Evolutionary conservation across 768 basidiomycete genomes (phyloP).

Genomic region (Phlebiopsis gigantea): DNA sequence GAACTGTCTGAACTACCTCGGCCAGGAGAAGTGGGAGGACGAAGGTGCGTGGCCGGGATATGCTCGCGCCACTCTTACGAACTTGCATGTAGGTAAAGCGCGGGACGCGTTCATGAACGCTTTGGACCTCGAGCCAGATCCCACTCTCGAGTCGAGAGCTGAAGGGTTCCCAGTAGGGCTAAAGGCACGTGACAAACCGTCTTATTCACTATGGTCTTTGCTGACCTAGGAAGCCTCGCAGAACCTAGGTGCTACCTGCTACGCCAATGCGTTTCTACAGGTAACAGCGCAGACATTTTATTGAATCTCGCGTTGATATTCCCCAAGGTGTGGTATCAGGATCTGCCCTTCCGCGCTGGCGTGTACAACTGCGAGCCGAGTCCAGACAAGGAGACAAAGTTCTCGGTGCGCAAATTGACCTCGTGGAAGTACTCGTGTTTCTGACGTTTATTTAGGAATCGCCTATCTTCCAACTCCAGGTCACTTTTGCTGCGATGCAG

Average conservation of each 20-base stretch:
- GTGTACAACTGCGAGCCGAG: slow-evolving; percentile 75
- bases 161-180: slow-evolving; percentile 67
- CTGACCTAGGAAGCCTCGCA: slow-evolving; percentile 25
- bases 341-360: slow-evolving; percentile 72
- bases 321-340: slow-evolving; percentile 85
- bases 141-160: slow-evolving; percentile 43
- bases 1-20: slow-evolving; percentile 83
- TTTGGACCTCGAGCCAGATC: slow-evolving; percentile 50
- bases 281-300: slow-evolving; percentile 30
- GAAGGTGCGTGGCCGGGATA: slow-evolving; percentile 43
- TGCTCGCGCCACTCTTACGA: slow-evolving; percentile 7
- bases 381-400: slow-evolving; percentile 37
- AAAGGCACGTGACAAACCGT: slow-evolving; percentile 45
- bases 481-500: slow-evolving; percentile 83
- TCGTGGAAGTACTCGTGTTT: background rate
- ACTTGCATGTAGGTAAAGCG: slow-evolving; percentile 38
- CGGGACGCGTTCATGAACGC: slow-evolving; percentile 46
- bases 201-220: background rate
- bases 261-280: slow-evolving; percentile 93
- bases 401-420: slow-evolving; percentile 30
- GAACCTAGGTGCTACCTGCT: slow-evolving; percentile 97
- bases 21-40: slow-evolving; percentile 77
- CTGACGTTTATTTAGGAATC: slow-evolving; percentile 45
- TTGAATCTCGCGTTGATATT: slow-evolving; percentile 1
- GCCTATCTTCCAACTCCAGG: slow-evolving; percentile 73